Evolutionary conservation across 225 moss, liverwort and hornwort species (phyloP).

Genomic region (Straminergon stramineum): DNA sequence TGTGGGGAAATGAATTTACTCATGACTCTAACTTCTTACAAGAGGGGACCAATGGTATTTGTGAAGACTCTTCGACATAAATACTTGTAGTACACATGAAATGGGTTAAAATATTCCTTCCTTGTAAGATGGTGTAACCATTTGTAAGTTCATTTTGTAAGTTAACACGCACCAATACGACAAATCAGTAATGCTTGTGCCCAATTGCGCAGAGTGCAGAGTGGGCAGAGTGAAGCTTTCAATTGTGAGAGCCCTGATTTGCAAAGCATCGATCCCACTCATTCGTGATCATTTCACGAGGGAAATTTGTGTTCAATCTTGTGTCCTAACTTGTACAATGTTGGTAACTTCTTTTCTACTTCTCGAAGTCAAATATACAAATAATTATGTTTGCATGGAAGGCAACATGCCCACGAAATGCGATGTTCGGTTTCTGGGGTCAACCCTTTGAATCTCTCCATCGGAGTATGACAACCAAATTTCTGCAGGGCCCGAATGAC

Average conservation of each 20-base stretch:
- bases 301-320: background rate
- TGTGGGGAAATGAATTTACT: background rate
- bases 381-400: too few species aligned
- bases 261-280: background rate
- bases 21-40: background rate
- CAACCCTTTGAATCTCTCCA: background rate
- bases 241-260: background rate
- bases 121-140: fast-evolving
- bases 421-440: background rate
- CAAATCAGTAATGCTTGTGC: background rate
- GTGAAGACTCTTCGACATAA: background rate
- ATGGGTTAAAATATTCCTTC: background rate
- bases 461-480: background rate
- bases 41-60: background rate
- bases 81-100: too few species aligned
- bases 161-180: background rate
- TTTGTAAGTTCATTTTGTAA: background rate
- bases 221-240: background rate
- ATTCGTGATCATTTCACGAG: background rate
- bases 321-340: background rate
- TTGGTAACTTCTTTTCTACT: background rate
- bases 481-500: too few species aligned
- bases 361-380: background rate
- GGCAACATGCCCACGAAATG: background rate
- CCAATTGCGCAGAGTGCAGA: too few species aligned